A percentile compares a stretch with the other conserved stretches of the same genome.
Conservation (phyloP, 1,284 basidiomycete genomes). For the Boletus chippewaensis region DNA sequence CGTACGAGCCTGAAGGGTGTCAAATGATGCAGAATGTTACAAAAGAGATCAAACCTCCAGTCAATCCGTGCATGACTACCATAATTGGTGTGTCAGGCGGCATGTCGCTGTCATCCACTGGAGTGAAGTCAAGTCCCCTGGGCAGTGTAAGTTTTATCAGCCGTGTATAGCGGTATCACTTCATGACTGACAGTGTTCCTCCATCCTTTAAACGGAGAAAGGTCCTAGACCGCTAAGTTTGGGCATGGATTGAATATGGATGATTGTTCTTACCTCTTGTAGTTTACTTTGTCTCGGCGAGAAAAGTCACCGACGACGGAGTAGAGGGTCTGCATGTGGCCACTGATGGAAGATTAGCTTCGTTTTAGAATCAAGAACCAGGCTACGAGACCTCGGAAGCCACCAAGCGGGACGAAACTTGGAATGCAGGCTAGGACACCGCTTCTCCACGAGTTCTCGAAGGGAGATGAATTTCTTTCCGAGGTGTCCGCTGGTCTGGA, state of each 20-base stretch:
- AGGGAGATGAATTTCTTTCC: constrained; percentile 35
- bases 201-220: constrained; percentile 59
- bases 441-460: constrained; percentile 46
- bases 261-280: constrained; percentile 45
- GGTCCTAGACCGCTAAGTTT: constrained; percentile 35
- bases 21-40: constrained; percentile 3
- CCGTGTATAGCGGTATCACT: not conserved
- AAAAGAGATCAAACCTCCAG: constrained; percentile 54
- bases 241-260: not conserved
- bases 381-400: constrained; percentile 49
- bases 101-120: constrained; percentile 45
- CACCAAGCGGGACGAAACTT: constrained; percentile 61
- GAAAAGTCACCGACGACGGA: constrained; percentile 68
- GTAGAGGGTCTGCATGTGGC: constrained; percentile 69
- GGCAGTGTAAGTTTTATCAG: not conserved
- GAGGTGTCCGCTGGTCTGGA: constrained; percentile 30
- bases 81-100: constrained; percentile 70
- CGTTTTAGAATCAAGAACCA: constrained; percentile 1
- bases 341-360: constrained; percentile 36
- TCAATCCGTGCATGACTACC: constrained; percentile 80
- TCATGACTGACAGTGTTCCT: constrained; percentile 55
- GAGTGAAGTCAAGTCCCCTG: constrained; percentile 73
- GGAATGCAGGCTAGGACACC: constrained; percentile 52
- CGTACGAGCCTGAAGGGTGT: constrained; percentile 60
- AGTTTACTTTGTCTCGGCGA: constrained; percentile 60